A percentile compares a stretch with the other conserved stretches of the same genome.
Conservation (phyloP, 768 basidiomycete genomes). For the Scleroderma bovista region DNA sequence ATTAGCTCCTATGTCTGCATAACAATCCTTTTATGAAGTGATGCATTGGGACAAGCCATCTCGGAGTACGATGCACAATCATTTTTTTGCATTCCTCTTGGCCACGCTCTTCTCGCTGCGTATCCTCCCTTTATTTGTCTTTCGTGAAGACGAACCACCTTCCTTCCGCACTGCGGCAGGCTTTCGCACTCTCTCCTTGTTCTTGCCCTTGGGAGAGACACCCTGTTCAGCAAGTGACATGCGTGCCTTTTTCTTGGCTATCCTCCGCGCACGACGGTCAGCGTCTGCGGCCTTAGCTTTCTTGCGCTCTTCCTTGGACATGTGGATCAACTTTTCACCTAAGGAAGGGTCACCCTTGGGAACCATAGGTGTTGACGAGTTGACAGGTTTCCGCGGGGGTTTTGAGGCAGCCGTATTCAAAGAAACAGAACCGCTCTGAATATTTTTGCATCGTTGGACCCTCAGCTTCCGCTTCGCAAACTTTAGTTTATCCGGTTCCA, state of each 20-base stretch:
- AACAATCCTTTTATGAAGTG: neutral
- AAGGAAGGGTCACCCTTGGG: conserved; percentile 82
- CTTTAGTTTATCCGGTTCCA: conserved; percentile 73
- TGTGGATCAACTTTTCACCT: conserved; percentile 68
- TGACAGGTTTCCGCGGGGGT: neutral
- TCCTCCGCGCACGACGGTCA: conserved; percentile 73
- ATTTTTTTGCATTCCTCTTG: conserved; percentile 60
- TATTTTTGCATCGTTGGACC: conserved; percentile 85
- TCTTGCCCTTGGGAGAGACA: conserved; percentile 34
- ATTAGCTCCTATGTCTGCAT: too few species aligned
- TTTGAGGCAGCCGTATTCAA: conserved; percentile 1
- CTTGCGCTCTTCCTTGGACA: conserved; percentile 86
- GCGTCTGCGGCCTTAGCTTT: conserved; percentile 71
- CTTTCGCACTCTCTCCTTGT: conserved; percentile 47
- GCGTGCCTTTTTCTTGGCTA: conserved; percentile 87
- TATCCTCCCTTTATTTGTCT: conserved; percentile 39
- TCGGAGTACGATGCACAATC: neutral
- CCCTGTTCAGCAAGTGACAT: conserved; percentile 42
- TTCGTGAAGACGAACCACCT: conserved; percentile 11
- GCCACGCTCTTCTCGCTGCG: conserved; percentile 49
- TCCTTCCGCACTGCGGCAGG: conserved; percentile 20
- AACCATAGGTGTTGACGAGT: conserved; percentile 11
- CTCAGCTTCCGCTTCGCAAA: conserved; percentile 92
- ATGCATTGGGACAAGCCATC: neutral
- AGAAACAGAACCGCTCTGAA: conserved; percentile 35